These are phyloP conservation scores for Coemansia sp. DNA, from an alignment of 192 early-diverging fungal genomes.

Conservation along the genomic window DNA sequence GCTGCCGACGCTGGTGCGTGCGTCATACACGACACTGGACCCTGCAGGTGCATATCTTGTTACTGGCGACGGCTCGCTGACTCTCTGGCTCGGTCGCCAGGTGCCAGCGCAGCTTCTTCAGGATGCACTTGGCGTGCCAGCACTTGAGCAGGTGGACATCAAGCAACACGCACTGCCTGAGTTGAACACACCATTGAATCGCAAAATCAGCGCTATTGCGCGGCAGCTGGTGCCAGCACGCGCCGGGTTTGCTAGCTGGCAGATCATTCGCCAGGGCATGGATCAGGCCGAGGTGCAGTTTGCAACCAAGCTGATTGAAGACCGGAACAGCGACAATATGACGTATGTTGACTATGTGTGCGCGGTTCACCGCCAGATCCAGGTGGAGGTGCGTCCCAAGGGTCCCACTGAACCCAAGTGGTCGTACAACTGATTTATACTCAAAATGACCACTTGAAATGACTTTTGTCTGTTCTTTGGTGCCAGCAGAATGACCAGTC, in stretches of 20 bases:
- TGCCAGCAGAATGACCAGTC: not conserved
- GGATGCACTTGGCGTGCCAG: slow-evolving; percentile 77
- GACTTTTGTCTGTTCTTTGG: no score
- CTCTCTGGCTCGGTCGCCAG: slow-evolving; percentile 87
- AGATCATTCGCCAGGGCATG: slow-evolving; percentile 80
- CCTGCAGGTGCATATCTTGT: slow-evolving; percentile 78
- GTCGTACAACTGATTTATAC: slow-evolving; percentile 33
- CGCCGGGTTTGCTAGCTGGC: slow-evolving; percentile 63
- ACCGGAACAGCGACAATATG: slow-evolving; percentile 84
- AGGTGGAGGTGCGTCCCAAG: slow-evolving; percentile 65
- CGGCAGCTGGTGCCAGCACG: slow-evolving; percentile 65
- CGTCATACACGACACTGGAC: slow-evolving; percentile 76
- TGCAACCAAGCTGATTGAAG: slow-evolving; percentile 76
- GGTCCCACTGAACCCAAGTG: slow-evolving; percentile 38
- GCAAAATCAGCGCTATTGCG: slow-evolving; percentile 66
- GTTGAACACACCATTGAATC: slow-evolving; percentile 62
- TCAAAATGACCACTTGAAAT: not conserved
- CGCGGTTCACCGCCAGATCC: slow-evolving; percentile 83
- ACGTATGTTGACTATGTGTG: slow-evolving; percentile 93
- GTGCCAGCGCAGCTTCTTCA: slow-evolving; percentile 62
- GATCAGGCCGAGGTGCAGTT: slow-evolving; percentile 84
- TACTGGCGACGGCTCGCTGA: slow-evolving; percentile 77
- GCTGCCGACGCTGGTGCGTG: slow-evolving; percentile 68
- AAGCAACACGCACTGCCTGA: slow-evolving; percentile 60
- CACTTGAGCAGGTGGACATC: slow-evolving; percentile 70